A percentile compares a stretch with the other conserved stretches of the same genome.
Evolutionary conservation across 1,284 basidiomycete genomes (phyloP).

Genomic region (Leccinum griseonigrum): DNA sequence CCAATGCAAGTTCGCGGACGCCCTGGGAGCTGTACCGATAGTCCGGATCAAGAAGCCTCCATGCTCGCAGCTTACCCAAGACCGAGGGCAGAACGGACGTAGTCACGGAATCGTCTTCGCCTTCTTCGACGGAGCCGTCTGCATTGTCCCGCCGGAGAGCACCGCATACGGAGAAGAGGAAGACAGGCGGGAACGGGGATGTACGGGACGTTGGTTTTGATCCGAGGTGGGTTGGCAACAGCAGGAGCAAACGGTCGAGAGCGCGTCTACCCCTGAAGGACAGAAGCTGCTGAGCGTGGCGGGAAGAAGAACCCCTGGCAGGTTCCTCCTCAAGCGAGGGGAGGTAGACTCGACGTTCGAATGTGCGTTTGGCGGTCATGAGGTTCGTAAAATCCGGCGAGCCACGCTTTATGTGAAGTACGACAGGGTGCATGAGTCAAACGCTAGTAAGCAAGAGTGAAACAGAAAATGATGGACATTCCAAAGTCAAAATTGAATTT

Average conservation of each 20-base stretch:
- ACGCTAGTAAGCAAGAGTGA: neutral
- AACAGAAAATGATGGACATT: constrained; percentile 4
- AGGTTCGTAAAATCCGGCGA: constrained; percentile 20
- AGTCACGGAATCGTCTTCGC: neutral
- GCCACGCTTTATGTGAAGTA: constrained; percentile 8
- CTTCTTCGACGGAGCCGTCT: neutral
- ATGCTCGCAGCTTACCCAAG: constrained; percentile 21
- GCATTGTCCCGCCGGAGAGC: constrained; percentile 5
- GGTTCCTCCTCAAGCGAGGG: constrained; percentile 2
- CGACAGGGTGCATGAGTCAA: neutral
- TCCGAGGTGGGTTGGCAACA: constrained; percentile 16
- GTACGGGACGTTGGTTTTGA: neutral
- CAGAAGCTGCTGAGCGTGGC: constrained; percentile 1
- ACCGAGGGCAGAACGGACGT: constrained; percentile 23
- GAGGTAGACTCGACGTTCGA: neutral
- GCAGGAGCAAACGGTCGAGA: constrained; percentile 16
- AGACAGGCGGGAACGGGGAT: constrained; percentile 11
- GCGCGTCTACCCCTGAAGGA: constrained; percentile 11
- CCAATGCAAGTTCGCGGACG: constrained; percentile 19
- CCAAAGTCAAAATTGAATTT: neutral
- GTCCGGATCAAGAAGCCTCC: constrained; percentile 23
- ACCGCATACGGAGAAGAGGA: constrained; percentile 27
- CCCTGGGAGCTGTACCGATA: constrained; percentile 14
- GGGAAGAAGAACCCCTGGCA: constrained; percentile 2
- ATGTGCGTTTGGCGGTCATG: constrained; percentile 17